Conservation (phyloP, 1,284 basidiomycete species). For the Mrakiaceae sp. region DNA sequence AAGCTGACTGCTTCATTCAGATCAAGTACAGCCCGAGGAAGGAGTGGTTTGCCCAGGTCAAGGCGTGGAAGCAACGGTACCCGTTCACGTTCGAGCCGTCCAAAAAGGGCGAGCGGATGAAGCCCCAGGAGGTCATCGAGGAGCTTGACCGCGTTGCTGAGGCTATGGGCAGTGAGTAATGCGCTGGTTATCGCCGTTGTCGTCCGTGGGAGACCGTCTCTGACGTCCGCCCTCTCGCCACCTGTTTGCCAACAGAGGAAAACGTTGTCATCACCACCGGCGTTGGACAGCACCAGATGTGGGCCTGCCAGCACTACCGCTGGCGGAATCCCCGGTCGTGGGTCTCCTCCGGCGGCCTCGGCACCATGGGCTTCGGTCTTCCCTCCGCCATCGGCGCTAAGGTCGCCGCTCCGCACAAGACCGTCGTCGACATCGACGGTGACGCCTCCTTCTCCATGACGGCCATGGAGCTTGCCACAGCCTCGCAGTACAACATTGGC, state of each 20-base stretch:
- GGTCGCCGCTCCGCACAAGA: constrained; percentile 86
- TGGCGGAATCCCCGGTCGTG: constrained; percentile 80
- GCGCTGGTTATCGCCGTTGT: background rate
- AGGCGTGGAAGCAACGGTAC: constrained; percentile 72
- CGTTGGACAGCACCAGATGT: constrained; percentile 99
- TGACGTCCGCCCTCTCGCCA: background rate
- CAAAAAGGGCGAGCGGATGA: constrained; percentile 56
- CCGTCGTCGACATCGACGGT: constrained; percentile 90
- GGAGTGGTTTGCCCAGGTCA: constrained; percentile 75
- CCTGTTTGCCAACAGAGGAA: constrained; percentile 46
- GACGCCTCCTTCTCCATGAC: constrained; percentile 99
- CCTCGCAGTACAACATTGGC: constrained; percentile 80
- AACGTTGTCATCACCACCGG: constrained; percentile 84
- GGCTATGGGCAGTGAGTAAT: constrained; percentile 39
- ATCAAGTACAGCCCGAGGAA: constrained; percentile 53
- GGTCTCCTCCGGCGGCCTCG: constrained; percentile 94
- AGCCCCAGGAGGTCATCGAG: constrained; percentile 94
- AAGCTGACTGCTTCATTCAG: constrained; percentile 26
- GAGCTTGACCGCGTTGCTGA: constrained; percentile 69
- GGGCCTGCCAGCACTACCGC: constrained; percentile 89
- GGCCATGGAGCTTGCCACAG: constrained; percentile 95
- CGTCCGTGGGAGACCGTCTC: constrained; percentile 1
- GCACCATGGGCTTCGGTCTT: constrained; percentile 96
- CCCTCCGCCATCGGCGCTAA: constrained; percentile 93
- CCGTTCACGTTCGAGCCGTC: constrained; percentile 81